Base-by-base conservation (phyloP, 2,329 filamentous ascomycete species). In the Phialocephala sp. region DNA sequence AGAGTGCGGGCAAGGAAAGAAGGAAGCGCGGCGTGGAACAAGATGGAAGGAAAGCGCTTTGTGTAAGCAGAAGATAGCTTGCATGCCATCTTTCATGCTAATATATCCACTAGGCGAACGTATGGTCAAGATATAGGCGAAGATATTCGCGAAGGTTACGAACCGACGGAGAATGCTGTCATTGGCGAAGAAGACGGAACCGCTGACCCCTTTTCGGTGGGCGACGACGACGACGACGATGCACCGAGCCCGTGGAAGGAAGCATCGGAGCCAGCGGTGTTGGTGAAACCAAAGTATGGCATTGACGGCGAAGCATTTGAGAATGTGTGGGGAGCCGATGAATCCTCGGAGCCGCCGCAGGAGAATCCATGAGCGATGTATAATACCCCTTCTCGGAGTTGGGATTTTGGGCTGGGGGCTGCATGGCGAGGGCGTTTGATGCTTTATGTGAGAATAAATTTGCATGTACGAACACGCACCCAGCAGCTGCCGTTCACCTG, bases 1-100 rank as follows among this genome's bases (percentile, higher is more conserved):
- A 83, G 86, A 57, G 84, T 85, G n/a, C 82, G 87, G 60, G 84
- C 84, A 14, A 81, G 86, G 61, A 88, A 88, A 73, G 87, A 89
- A 76, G 85, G 86, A 58, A 84, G 87, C 32, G 82, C 87, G 32
- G 84, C 81, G 20, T 87, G 85, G 84, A 88, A 89, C 68, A 81
- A 83, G 59, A 80, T 80, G 11, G 81, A 85, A 67, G 78, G 82
- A 20, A 84, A 82, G 71, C 83, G 85, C 66, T 87, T 82, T 75
- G 80, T 87, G 80, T 84, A 78, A 77, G 82, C 43, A 50, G 9
- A 14, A 32, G 14, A 35, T 14, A 4, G 4, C 50, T 35, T 54
- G 24, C 14, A 50, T 32, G 1, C 27, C 3, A 14, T 18, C 9
- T 24, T 14, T 12, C 24, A n/a, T 39, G 22, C 12, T 67, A 6